These are phyloP conservation scores for Geoglossum cookeanum DNA, from an alignment of 2,329 filamentous ascomycete genomes.

Conservation along the genomic window DNA sequence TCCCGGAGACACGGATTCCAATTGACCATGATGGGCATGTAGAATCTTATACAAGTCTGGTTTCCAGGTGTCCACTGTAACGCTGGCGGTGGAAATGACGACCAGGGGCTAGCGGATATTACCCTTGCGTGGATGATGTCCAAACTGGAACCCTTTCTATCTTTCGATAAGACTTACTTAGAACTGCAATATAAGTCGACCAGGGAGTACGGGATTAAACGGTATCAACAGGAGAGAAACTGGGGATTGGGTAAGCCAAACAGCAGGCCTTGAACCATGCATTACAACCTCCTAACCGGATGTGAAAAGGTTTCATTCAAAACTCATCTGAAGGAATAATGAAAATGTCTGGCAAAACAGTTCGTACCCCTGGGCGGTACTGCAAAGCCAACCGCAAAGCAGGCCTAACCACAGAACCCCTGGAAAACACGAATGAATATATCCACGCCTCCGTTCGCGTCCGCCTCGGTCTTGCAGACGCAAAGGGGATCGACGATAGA, in stretches of 20 bases:
- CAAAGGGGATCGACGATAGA: constrained; percentile 1
- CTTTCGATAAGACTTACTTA: constrained; percentile 1
- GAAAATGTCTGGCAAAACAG: constrained; percentile 10
- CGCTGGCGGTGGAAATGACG: constrained; percentile 26
- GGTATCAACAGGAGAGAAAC: neutral
- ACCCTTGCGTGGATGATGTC: constrained; percentile 37
- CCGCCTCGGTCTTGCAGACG: constrained; percentile 9
- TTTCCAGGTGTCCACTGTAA: constrained; percentile 28
- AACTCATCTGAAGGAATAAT: constrained; percentile 13
- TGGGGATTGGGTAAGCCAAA: neutral
- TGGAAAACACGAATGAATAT: constrained; percentile 16
- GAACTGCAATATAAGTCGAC: neutral
- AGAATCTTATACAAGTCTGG: constrained; percentile 27
- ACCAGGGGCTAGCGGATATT: constrained; percentile 23
- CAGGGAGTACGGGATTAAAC: neutral
- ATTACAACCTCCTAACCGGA: neutral
- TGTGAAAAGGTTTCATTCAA: constrained; percentile 10
- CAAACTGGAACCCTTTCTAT: constrained; percentile 1
- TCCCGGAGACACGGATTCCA: neutral
- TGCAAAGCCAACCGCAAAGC: constrained; percentile 11
- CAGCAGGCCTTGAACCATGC: neutral
- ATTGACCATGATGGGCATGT: constrained; percentile 10
- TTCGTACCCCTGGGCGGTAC: constrained; percentile 14
- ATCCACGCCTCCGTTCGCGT: constrained; percentile 14
- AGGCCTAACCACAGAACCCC: constrained; percentile 10